Evolutionary conservation across 1,284 basidiomycete species (phyloP), one percentile per base, ranked within the genome.

Genomic region (Neotropicomus parvogracilis): DNA sequence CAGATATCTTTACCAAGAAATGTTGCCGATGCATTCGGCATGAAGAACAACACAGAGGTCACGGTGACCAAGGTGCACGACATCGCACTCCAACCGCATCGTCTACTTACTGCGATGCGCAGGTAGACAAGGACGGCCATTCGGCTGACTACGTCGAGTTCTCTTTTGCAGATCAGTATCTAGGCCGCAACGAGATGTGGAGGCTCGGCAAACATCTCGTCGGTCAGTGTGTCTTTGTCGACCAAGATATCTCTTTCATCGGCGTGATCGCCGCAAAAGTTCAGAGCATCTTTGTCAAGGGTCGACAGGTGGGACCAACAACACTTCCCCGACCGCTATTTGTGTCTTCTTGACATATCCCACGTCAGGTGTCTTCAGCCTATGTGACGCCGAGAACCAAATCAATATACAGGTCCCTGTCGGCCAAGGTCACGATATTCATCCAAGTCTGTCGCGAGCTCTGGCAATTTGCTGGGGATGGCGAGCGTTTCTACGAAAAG

Each of bases 391-490:
- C 87, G 19, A 76, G 82, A 19, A 97, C 95, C 12, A 97, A 95
- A 69, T 74, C 88, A 16, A 85, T 98, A 42, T 97, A 89, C 60
- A 80, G 95, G 31, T 93, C 91, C 14, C 80, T 93, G 44, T 97
- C 93, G 5, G 92, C 95, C 32, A 94, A 91, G 66, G 82, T 88
- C 34, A 90, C 83, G 3, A 86, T 99, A 45, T 97, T 97, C 67
- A 91, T 99, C 45, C 95, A 98, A 74, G 86, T 99, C 13, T 95
- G 92, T 60, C 80, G 85, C 44, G 97, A 99, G 66, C 83, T 97
- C 53, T 99, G 93, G 92, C 90, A 97, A 57, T 99, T 99, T 65
- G 85, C 95, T 47, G 93, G 92, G 44, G 95, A 98, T 58, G 97
- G 97, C 17, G 92, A 95, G 66, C 81, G 93, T 3, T 97, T 91